Base-by-base conservation (phyloP, 495 filamentous ascomycete genomes). In the Penicillium nucicola region DNA sequence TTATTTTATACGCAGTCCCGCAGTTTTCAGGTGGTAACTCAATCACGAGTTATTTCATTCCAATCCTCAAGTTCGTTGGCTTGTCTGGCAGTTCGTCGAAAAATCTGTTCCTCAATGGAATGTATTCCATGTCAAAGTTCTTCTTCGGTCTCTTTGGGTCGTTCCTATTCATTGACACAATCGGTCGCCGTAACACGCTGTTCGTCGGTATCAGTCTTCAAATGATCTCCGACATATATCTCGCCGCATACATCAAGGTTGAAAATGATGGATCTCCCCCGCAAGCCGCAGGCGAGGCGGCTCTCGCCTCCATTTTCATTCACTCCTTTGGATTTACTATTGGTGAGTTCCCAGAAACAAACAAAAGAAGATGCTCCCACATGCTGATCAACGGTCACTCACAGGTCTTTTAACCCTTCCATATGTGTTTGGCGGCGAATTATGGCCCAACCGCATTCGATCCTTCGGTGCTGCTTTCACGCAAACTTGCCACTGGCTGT, bases 11-110 rank as follows among this genome's bases (percentile, higher is more conserved):
- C 33, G 53, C 48, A 1, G 25, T 72, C 14, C 55, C 68, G 9
- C 67, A 72, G 46, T 60, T 68, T 23, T 60, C 57, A 2, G 65
- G 61, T 8, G 60, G 46, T 7, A 63, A 65, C 34, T 53, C 47
- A 0, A 39, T 62, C 1, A 62, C 55, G 1, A 46, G 33, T 14
- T 62, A 62, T 28, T 55, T 62, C n/a, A 46, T 62, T 4, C 59
- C 59, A 0, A 55, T 61, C 19, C 23, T 61, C 11, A 37, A 44
- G 5, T 1, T 57, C 11, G 10, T 46, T 18, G 53, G 53, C 4
- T 10, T 35, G 5, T 14, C 48, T 17, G 53, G 58, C 5, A 30
- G 17, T 12, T 25, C 53, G 2, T 15, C 19, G 1, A 22, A n/a
- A 0, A 42, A 39, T 14, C 45, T 75, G 33, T 55, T 61, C 22